Conservation (phyloP, 805 yeast genomes). For the Yarrowia osloensis region DNA sequence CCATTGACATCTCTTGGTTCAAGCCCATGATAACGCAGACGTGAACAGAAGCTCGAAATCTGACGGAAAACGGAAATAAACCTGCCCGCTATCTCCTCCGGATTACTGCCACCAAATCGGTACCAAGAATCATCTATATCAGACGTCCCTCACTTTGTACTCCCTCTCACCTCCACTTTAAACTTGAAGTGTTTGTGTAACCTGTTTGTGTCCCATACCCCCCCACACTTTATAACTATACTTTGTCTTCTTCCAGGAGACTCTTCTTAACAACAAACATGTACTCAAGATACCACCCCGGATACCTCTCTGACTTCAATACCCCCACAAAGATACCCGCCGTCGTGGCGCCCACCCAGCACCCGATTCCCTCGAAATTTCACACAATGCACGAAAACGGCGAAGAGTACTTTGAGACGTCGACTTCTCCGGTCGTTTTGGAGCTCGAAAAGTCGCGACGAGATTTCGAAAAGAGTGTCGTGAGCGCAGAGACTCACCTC, state of each 20-base stretch:
- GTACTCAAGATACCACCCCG: background rate
- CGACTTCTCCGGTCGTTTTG: background rate
- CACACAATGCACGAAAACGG: background rate
- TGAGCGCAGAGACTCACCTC: background rate
- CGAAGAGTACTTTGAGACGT: background rate
- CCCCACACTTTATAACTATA: too few species aligned
- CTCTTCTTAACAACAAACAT: background rate
- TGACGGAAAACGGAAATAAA: too few species aligned
- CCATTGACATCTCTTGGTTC: too few species aligned
- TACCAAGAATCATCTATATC: too few species aligned
- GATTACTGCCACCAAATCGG: too few species aligned
- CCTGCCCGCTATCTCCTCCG: too few species aligned
- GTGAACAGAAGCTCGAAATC: too few species aligned
- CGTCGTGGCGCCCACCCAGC: background rate
- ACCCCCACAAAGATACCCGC: conserved; percentile 4
- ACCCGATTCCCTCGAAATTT: background rate
- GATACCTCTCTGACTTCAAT: background rate
- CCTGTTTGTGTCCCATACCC: background rate
- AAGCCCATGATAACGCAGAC: too few species aligned
- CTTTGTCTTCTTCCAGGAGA: too few species aligned
- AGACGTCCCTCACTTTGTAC: too few species aligned
- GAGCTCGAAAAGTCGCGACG: background rate
- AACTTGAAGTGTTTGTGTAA: background rate
- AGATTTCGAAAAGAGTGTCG: background rate
- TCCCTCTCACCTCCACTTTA: too few species aligned